Percentiles rank a stretch among this genome's conserved stretches.
Evolutionary conservation across 352 stramenopile genomes (phyloP).

Genomic region (Vaucheria bursata): DNA sequence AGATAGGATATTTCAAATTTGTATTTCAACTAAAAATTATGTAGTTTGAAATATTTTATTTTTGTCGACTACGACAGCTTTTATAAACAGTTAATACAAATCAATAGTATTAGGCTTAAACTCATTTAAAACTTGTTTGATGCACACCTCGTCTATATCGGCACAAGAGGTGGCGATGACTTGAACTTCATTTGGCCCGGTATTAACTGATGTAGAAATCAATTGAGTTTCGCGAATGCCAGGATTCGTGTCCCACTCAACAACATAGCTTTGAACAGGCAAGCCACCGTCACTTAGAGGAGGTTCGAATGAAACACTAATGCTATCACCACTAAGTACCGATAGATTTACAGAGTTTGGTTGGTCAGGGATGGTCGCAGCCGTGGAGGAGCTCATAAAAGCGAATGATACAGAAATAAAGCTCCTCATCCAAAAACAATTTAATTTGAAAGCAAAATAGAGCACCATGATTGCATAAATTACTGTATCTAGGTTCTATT

Average conservation of each 20-base stretch:
- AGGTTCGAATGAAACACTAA: constrained; percentile 63
- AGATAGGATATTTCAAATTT: no score
- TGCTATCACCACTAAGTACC: not conserved
- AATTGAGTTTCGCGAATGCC: constrained; percentile 75
- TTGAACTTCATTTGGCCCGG: constrained; percentile 83
- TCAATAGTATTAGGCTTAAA: no score
- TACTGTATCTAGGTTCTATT: no score
- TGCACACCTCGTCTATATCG: constrained; percentile 74
- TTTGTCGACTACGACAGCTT: no score
- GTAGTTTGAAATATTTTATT: no score
- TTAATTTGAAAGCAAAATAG: no score
- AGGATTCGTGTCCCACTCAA: constrained; percentile 71
- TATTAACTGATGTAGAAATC: constrained; percentile 61
- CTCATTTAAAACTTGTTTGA: no score
- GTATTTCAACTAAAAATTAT: no score
- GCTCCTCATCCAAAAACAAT: no score
- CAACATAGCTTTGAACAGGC: constrained; percentile 67
- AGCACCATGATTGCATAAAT: no score
- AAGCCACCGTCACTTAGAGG: constrained; percentile 71
- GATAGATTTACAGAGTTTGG: not conserved
- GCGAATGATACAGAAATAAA: no score
- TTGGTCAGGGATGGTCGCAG: not conserved
- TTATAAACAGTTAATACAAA: no score
- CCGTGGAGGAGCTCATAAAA: not conserved
- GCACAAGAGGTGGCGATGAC: constrained; percentile 69